Evolutionary conservation across 108 stramenopile species (phyloP).

Genomic region (Skeletonema potamos): DNA sequence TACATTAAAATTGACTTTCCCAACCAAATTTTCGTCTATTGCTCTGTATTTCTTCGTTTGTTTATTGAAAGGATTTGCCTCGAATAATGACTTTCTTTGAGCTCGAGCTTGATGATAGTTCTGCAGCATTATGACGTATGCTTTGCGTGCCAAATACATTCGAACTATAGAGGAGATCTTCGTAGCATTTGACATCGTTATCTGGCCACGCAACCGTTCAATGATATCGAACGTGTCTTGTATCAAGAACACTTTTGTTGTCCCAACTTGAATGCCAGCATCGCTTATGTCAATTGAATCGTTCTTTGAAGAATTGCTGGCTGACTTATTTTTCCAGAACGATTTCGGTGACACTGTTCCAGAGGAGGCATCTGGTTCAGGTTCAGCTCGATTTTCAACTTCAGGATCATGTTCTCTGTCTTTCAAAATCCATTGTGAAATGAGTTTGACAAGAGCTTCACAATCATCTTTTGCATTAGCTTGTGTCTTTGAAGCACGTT

Average conservation of each 20-base stretch:
- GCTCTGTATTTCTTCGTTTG: neutral
- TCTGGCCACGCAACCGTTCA: slow-evolving; percentile 64
- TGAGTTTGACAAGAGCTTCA: slow-evolving; percentile 30
- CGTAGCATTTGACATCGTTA: slow-evolving; percentile 44
- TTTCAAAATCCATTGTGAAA: slow-evolving; percentile 27
- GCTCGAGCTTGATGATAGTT: slow-evolving; percentile 30
- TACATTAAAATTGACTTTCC: slow-evolving; percentile 4
- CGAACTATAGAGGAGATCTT: slow-evolving; percentile 52
- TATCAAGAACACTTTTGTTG: slow-evolving; percentile 86
- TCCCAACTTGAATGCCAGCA: slow-evolving; percentile 85
- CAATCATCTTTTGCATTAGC: slow-evolving; percentile 22
- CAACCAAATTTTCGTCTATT: neutral
- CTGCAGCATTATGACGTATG: slow-evolving; percentile 16
- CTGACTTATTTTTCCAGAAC: slow-evolving; percentile 20
- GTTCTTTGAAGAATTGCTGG: slow-evolving; percentile 7
- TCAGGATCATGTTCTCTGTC: slow-evolving; percentile 14
- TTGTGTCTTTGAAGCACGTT: neutral
- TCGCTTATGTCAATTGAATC: slow-evolving; percentile 31
- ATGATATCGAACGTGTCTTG: slow-evolving; percentile 76
- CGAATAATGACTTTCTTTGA: neutral
- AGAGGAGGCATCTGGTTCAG: neutral
- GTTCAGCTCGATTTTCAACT: neutral
- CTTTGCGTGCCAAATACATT: slow-evolving; percentile 39
- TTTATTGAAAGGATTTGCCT: neutral
- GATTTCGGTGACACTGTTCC: slow-evolving; percentile 10